Conservation (phyloP, 139 green algal genomes). For the Zygnema cylindricum region DNA sequence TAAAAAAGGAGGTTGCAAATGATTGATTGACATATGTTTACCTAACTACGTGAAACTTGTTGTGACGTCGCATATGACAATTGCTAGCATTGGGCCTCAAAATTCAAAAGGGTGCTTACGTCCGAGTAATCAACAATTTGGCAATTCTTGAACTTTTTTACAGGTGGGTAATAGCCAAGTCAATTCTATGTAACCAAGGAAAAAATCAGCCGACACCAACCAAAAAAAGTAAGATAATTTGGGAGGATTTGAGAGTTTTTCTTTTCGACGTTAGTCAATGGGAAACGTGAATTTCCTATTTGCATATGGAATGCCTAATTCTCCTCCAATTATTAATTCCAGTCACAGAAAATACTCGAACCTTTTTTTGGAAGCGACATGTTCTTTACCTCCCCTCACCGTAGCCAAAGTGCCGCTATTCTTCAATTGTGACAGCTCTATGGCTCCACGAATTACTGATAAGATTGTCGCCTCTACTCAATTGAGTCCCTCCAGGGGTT, state of each 20-base stretch:
- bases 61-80: too few relatives aligned
- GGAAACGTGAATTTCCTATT: not conserved
- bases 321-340: not conserved
- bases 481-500: too few relatives aligned
- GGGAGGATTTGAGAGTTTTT: not conserved
- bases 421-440: not conserved
- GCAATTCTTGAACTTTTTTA: not conserved
- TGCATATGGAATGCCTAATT: not conserved
- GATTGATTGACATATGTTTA: too few relatives aligned
- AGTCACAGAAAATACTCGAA: too few relatives aligned
- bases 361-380: too few relatives aligned
- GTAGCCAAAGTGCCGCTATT: not conserved
- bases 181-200: not conserved
- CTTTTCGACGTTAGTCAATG: not conserved
- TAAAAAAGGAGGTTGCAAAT: too few relatives aligned
- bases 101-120: not conserved
- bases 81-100: not conserved
- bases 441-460: not conserved
- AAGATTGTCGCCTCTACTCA: too few relatives aligned
- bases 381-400: too few relatives aligned
- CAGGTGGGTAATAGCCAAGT: not conserved
- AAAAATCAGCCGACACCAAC: too few relatives aligned
- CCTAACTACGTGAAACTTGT: too few relatives aligned
- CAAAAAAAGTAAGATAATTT: not conserved
- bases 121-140: not conserved